These are phyloP conservation scores for Penicillium hordei DNA, from an alignment of 2,329 filamentous ascomycete species.

Conservation along the genomic window DNA sequence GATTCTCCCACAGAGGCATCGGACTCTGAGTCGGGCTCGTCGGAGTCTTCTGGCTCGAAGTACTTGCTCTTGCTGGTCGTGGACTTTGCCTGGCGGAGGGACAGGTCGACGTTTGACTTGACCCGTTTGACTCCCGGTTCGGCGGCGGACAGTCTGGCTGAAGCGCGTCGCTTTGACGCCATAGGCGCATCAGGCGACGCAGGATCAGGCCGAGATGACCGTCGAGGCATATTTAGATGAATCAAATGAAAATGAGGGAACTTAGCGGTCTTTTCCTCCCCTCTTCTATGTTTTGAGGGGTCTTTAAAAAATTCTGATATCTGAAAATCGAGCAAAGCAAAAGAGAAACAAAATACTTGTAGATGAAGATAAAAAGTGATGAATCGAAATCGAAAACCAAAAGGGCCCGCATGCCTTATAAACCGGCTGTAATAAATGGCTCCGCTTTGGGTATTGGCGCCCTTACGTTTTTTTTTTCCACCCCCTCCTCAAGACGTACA, in stretches of 20 bases:
- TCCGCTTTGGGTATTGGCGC: constrained; percentile 4
- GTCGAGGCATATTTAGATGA: constrained; percentile 34
- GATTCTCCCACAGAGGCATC: constrained; percentile 82
- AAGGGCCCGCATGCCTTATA: constrained; percentile 10
- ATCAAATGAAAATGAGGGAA: not conserved
- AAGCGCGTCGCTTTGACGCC: constrained; percentile 38
- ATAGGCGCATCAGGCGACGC: constrained; percentile 32
- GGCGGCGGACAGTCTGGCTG: constrained; percentile 31
- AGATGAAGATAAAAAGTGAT: not conserved
- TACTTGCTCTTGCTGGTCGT: constrained; percentile 54
- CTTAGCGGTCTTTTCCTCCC: not conserved
- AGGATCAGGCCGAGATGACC: constrained; percentile 40
- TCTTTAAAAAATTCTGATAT: not conserved
- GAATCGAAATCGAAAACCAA: not conserved
- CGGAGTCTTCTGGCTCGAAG: constrained; percentile 45
- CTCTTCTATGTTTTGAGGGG: not conserved
- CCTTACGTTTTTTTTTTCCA: constrained; percentile 3
- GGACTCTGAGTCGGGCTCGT: constrained; percentile 34
- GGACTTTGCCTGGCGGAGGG: constrained; percentile 26
- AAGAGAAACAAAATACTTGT: not conserved
- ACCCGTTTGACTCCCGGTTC: constrained; percentile 34
- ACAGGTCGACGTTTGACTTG: constrained; percentile 27
- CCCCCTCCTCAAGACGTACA: not conserved
- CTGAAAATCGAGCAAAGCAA: not conserved
- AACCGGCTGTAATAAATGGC: constrained; percentile 7